Evolutionary conservation across 192 early-diverging fungal genomes (phyloP), one percentile per base, ranked within the genome.

Genomic region (Podila epigama): DNA sequence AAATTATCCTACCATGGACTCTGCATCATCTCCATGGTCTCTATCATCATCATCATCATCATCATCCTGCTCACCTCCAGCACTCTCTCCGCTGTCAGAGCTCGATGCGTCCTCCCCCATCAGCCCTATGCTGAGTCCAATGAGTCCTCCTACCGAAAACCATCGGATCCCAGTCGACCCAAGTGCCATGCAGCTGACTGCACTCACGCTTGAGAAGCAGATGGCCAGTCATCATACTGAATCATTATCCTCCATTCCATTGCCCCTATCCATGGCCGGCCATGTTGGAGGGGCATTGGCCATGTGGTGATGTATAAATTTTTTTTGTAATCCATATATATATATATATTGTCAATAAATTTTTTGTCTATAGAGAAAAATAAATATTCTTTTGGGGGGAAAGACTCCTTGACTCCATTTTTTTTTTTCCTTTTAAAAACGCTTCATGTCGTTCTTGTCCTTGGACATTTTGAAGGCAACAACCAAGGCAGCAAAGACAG

Each of bases 401-500:
- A 42, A 28, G 25, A 55, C 15, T 6, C 28, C 31, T 18, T 59
- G 34, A 25, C 18, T 27, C 35, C 35, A 37, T 15, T 37, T 36
- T 58, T 39, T 25, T 37, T 12, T 44, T 15, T 58, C 10, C 50
- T 7, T 29, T 40, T 75, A 75, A 40, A 75, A 75, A 28, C 71
- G 64, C 65, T 66, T 67, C 42, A 51, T 75, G 52, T 75, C 39
- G 40, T 72, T 63, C 18, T 48, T 36, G 60, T 71, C 66, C 37
- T 56, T 61, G 55, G 71, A 57, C 52, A 53, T 51, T 27, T 67
- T 66, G 59, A 58, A 67, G 18, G 53, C 71, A 7, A 67, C 54
- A 39, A 33, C n/a, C 10, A 75, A 36, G 27, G 64, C 33, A 34
- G 33, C 59, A 58, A 75, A 75, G 33, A 75, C 63, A 35, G 58